Conservation (phyloP, 306 rosid species). For the Cucumis melo region DNA sequence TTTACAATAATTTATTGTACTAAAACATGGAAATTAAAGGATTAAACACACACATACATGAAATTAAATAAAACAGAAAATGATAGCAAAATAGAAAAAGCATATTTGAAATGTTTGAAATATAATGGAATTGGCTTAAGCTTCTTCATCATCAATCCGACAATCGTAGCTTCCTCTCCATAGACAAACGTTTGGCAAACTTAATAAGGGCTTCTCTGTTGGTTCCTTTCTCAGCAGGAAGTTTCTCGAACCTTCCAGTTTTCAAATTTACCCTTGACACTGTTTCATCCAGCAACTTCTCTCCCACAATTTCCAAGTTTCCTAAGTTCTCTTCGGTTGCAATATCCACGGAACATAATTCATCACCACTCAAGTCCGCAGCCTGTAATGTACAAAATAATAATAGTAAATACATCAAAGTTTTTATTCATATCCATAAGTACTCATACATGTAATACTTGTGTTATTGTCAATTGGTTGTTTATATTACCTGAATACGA, state of each 20-base stretch:
- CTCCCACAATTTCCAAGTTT: not conserved
- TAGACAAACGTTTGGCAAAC: not conserved
- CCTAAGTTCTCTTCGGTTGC: not conserved
- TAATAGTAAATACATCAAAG: too few relatives aligned
- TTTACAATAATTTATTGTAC: too few relatives aligned
- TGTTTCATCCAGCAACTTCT: not conserved
- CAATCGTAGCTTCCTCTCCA: not conserved
- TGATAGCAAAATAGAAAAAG: too few relatives aligned
- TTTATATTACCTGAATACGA: not conserved
- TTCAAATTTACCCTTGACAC: conserved; percentile 1
- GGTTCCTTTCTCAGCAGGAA: not conserved
- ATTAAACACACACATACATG: too few relatives aligned
- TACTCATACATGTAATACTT: too few relatives aligned
- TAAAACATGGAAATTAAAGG: too few relatives aligned
- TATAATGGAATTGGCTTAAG: not conserved
- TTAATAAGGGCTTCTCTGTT: not conserved
- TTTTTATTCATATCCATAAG: too few relatives aligned
- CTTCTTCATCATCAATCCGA: too few relatives aligned
- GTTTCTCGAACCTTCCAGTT: not conserved
- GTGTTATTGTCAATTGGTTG: too few relatives aligned
- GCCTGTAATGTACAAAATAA: not conserved
- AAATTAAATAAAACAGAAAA: too few relatives aligned
- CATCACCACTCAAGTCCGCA: not conserved
- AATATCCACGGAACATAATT: not conserved
- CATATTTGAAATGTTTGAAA: too few relatives aligned